Evolutionary conservation across 805 yeast genomes (phyloP).

Genomic region (Candida golubevii): DNA sequence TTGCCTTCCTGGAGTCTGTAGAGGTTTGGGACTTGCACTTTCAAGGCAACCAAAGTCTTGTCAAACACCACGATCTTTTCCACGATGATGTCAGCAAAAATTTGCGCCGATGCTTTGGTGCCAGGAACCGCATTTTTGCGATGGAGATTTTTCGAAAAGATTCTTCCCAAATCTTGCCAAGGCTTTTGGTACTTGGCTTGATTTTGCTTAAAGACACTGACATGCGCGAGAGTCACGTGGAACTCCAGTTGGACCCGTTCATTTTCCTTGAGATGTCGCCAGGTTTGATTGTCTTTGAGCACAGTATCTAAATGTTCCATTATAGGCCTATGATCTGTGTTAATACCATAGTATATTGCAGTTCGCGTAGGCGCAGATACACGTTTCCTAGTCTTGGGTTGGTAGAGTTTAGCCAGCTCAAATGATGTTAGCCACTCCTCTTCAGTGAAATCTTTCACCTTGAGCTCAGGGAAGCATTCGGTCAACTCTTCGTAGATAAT

Average conservation of each 20-base stretch:
- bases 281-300: constrained; percentile 11
- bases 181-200: constrained; percentile 5
- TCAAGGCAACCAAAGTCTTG: constrained; percentile 48
- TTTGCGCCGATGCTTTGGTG: constrained; percentile 9
- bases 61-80: constrained; percentile 45
- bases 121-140: constrained; percentile 28
- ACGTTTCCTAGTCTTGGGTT: constrained; percentile 46
- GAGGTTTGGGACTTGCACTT: constrained; percentile 33
- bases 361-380: constrained; percentile 12
- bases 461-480: constrained; percentile 6
- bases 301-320: constrained; percentile 14
- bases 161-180: constrained; percentile 12
- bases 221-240: constrained; percentile 67
- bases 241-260: constrained; percentile 49
- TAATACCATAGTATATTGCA: constrained; percentile 13
- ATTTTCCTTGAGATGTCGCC: constrained; percentile 22
- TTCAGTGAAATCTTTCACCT: constrained; percentile 20
- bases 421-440: constrained; percentile 45
- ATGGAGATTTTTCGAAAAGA: constrained; percentile 9
- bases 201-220: constrained; percentile 8
- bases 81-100: constrained; percentile 38
- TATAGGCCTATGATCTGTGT: not conserved
- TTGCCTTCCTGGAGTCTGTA: constrained; percentile 9
- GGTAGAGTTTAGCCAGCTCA: constrained; percentile 46
- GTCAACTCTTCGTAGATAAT: constrained; percentile 29